A percentile compares a stretch with the other conserved stretches of the same genome.
Evolutionary conservation across 352 stramenopile species (phyloP).

Genomic region (Phytopythium mirpurense): DNA sequence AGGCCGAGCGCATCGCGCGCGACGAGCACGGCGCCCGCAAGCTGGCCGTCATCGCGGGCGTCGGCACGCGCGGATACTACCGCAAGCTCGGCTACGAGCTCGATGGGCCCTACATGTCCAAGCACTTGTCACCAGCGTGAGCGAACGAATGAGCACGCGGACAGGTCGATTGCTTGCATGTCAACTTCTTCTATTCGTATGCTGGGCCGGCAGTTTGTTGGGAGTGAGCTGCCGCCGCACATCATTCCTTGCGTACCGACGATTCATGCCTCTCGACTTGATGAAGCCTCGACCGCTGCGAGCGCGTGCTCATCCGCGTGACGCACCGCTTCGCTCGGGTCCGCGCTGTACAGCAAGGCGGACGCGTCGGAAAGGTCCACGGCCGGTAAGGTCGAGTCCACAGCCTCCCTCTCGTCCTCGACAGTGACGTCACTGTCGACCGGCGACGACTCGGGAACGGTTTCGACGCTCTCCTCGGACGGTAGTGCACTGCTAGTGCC

Average conservation of each 20-base stretch:
- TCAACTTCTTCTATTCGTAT: too few relatives aligned
- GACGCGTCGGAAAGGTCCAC: slow-evolving; percentile 10
- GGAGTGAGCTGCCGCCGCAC: too few relatives aligned
- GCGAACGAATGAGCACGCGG: too few relatives aligned
- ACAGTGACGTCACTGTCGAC: neutral
- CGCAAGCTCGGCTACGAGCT: slow-evolving; percentile 96
- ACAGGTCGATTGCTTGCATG: neutral
- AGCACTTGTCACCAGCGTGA: slow-evolving; percentile 57
- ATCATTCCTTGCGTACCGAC: too few relatives aligned
- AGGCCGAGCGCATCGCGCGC: slow-evolving; percentile 93
- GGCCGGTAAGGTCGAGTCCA: neutral
- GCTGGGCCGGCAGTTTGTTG: too few relatives aligned
- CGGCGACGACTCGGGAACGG: neutral
- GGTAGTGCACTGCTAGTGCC: too few relatives aligned
- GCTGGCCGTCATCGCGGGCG: slow-evolving; percentile 95
- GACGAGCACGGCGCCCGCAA: slow-evolving; percentile 95
- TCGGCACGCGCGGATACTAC: slow-evolving; percentile 97
- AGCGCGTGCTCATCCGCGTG: slow-evolving; percentile 26
- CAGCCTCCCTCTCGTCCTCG: neutral
- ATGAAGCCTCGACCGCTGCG: slow-evolving; percentile 10
- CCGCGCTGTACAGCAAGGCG: slow-evolving; percentile 26
- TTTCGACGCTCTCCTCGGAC: too few relatives aligned
- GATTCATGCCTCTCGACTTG: too few relatives aligned
- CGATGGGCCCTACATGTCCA: slow-evolving; percentile 97
- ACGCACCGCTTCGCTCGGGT: slow-evolving; percentile 20